Evolutionary conservation across 2,329 filamentous ascomycete genomes (phyloP).

Genomic region (Phaeosphaeria sp.): DNA sequence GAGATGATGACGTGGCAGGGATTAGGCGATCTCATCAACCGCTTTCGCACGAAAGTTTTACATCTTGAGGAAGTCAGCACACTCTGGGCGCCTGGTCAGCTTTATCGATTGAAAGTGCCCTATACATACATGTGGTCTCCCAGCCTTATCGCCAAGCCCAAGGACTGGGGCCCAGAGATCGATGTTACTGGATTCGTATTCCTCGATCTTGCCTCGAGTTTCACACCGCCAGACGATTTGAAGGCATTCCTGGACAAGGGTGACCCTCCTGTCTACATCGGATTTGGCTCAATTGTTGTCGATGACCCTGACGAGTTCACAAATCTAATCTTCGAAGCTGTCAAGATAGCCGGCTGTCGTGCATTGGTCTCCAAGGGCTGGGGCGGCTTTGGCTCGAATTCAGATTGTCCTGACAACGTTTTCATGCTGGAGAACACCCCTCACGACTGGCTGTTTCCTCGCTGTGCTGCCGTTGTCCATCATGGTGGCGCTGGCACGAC

Average conservation of each 20-base stretch:
- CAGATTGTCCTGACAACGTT: conserved; percentile 62
- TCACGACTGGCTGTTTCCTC: conserved; percentile 79
- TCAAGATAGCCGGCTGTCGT: conserved; percentile 69
- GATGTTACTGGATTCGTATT: conserved; percentile 83
- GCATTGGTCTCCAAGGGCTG: conserved; percentile 78
- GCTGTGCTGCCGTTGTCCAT: conserved; percentile 71
- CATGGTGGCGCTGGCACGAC: conserved; percentile 82
- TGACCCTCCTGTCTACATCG: conserved; percentile 73
- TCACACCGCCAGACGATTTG: conserved; percentile 65
- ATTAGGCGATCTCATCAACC: conserved; percentile 78
- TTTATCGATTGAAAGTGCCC: conserved; percentile 76
- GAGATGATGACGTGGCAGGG: conserved; percentile 75
- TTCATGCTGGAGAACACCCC: conserved; percentile 77
- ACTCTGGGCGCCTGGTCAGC: conserved; percentile 76
- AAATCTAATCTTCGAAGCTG: conserved; percentile 73
- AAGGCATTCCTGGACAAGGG: conserved; percentile 44
- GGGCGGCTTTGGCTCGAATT: conserved; percentile 70
- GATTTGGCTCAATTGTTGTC: conserved; percentile 78
- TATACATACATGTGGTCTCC: conserved; percentile 74
- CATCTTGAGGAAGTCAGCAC: conserved; percentile 76
- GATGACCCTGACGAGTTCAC: conserved; percentile 75
- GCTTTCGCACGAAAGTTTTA: conserved; percentile 73
- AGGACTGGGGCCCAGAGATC: conserved; percentile 73
- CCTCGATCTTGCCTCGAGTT: conserved; percentile 70
- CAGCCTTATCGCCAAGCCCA: conserved; percentile 69